Evolutionary conservation across 73 alveolate species (phyloP).

Genomic region (Blepharisma stoltei): DNA sequence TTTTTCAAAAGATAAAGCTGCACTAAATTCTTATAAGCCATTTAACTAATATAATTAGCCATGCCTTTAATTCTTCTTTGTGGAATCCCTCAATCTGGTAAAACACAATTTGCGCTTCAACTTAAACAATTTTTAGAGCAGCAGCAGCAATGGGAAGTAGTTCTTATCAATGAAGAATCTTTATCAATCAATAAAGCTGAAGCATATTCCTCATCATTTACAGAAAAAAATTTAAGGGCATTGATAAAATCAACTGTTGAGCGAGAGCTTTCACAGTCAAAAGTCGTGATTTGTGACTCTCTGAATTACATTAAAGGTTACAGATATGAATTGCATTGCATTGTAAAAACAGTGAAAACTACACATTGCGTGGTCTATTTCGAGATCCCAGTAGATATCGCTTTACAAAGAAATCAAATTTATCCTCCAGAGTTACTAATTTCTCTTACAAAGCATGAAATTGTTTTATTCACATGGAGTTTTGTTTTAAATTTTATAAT

Average conservation of each 20-base stretch:
- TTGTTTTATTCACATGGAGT: neutral
- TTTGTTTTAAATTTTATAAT: constrained; percentile 41
- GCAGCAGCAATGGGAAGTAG: constrained; percentile 52
- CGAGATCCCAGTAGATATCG: constrained; percentile 67
- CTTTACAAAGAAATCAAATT: constrained; percentile 37
- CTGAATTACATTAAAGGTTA: constrained; percentile 94
- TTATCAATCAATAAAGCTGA: constrained; percentile 66
- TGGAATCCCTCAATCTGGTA: constrained; percentile 96
- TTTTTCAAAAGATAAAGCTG: too few relatives aligned
- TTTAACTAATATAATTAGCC: constrained; percentile 15
- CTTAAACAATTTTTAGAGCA: constrained; percentile 72
- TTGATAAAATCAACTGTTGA: constrained; percentile 88
- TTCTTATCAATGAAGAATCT: constrained; percentile 81
- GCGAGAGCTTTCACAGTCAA: constrained; percentile 64
- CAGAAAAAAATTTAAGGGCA: constrained; percentile 88
- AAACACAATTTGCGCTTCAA: constrained; percentile 78
- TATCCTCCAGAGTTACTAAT: constrained; percentile 31
- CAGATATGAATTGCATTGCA: constrained; percentile 90
- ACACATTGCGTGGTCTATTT: constrained; percentile 74
- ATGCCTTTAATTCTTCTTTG: constrained; percentile 92
- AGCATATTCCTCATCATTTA: constrained; percentile 34
- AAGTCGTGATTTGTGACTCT: constrained; percentile 90
- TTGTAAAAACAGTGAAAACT: constrained; percentile 87
- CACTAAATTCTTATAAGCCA: neutral
- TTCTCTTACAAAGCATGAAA: neutral